Evolutionary conservation across 768 basidiomycete genomes (phyloP).

Genomic region (Trichaptum fuscoviolaceum): DNA sequence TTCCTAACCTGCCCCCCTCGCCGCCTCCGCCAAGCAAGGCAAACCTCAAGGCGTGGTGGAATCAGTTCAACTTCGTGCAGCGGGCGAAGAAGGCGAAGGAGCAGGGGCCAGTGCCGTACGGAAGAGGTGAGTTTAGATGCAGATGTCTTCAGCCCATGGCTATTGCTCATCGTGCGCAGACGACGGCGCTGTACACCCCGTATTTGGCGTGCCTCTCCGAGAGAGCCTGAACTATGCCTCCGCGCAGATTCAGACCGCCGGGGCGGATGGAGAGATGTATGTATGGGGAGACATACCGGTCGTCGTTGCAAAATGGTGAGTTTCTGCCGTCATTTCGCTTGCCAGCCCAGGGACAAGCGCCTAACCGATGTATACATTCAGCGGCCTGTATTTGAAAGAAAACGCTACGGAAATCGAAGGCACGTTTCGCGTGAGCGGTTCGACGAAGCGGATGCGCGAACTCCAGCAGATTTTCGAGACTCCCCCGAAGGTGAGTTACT

Average conservation of each 20-base stretch:
- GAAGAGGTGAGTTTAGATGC: neutral
- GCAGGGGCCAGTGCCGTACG: slow-evolving; percentile 5
- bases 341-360: neutral
- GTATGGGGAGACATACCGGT: slow-evolving; percentile 96
- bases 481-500: slow-evolving; percentile 66
- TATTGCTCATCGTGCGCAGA: neutral
- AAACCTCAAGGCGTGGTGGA: slow-evolving; percentile 78
- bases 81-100: slow-evolving; percentile 47
- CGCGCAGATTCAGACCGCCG: slow-evolving; percentile 91
- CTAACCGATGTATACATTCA: slow-evolving; percentile 23
- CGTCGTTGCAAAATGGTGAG: slow-evolving; percentile 95
- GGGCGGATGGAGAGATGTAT: slow-evolving; percentile 74
- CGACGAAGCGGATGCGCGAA: slow-evolving; percentile 91
- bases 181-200: slow-evolving; percentile 36
- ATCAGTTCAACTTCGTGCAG: slow-evolving; percentile 63
- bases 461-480: slow-evolving; percentile 87
- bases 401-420: slow-evolving; percentile 91
- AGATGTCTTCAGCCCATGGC: neutral
- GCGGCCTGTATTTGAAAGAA: slow-evolving; percentile 92
- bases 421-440: slow-evolving; percentile 95
- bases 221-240: slow-evolving; percentile 83
- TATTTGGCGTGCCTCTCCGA: slow-evolving; percentile 82
- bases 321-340: slow-evolving; percentile 13
- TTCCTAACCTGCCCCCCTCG: neutral
- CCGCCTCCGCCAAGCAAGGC: slow-evolving; percentile 42